A percentile compares a stretch with the other conserved stretches of the same genome.
These are phyloP conservation scores for Coniochaeta prunicola DNA, from an alignment of 2,329 filamentous ascomycete species.

Conservation along the genomic window DNA sequence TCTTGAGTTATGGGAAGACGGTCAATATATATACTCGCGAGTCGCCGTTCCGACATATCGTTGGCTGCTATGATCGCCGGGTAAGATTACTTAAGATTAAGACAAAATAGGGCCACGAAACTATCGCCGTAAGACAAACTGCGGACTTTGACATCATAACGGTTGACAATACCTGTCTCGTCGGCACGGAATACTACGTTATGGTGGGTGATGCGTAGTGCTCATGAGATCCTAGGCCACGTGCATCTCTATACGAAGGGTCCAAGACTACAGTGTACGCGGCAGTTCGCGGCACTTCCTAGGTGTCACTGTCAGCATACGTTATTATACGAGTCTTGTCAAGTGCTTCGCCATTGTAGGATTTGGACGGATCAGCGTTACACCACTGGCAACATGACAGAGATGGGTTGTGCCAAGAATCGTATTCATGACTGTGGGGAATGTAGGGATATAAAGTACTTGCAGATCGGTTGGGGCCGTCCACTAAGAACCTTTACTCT, in stretches of 20 bases:
- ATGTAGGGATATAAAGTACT: neutral
- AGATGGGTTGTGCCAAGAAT: neutral
- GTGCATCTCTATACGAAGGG: neutral
- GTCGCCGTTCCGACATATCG: neutral
- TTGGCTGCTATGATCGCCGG: neutral
- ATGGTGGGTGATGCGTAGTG: neutral
- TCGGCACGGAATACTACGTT: neutral
- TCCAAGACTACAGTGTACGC: neutral
- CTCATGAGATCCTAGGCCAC: neutral
- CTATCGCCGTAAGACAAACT: neutral
- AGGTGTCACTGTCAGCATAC: neutral
- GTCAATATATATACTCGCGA: neutral
- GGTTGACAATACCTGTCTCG: neutral
- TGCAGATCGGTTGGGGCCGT: neutral
- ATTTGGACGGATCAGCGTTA: neutral
- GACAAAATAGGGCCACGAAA: neutral
- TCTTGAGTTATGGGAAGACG: neutral
- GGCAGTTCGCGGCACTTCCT: neutral
- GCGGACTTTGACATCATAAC: neutral
- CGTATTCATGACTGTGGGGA: slow-evolving; percentile 2
- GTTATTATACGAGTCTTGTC: neutral
- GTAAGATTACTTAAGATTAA: too few species aligned
- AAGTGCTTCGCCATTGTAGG: slow-evolving; percentile 1
- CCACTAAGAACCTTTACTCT: neutral
- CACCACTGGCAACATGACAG: neutral